phyloP scores from a whole-genome alignment of 2,329 filamentous ascomycete species.

The Fusarium sp. region DNA sequence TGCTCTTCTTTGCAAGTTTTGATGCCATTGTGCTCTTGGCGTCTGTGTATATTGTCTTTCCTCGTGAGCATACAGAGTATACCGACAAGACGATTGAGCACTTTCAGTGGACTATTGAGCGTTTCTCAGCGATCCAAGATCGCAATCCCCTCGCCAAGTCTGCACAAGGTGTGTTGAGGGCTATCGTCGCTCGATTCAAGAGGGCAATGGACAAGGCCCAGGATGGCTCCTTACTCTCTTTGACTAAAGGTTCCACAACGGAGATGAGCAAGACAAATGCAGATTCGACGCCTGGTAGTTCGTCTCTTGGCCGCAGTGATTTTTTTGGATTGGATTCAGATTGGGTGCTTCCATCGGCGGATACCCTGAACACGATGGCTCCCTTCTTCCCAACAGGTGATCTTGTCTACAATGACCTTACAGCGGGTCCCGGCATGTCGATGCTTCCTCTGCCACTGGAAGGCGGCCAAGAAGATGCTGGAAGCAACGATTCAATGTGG shows the following conservation, averaged over 20 bases:
- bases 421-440: slow-evolving; percentile 52
- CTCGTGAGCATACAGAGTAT: slow-evolving; percentile 63
- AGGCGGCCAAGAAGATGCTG: slow-evolving; percentile 3
- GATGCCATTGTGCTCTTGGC: slow-evolving; percentile 72
- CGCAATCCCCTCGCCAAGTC: slow-evolving; percentile 65
- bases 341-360: slow-evolving; percentile 57
- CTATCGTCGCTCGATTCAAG: slow-evolving; percentile 65
- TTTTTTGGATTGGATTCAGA: slow-evolving; percentile 38
- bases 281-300: slow-evolving; percentile 31
- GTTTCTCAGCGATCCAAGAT: slow-evolving; percentile 66
- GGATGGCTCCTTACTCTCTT: slow-evolving; percentile 24
- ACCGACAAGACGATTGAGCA: slow-evolving; percentile 62
- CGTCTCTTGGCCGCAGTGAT: slow-evolving; percentile 7
- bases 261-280: not conserved
- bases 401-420: slow-evolving; percentile 66
- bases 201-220: slow-evolving; percentile 56
- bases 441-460: slow-evolving; percentile 31
- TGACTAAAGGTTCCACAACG: not conserved
- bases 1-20: slow-evolving; percentile 72
- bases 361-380: slow-evolving; percentile 63
- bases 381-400: slow-evolving; percentile 69
- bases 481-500: slow-evolving; percentile 48
- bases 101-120: slow-evolving; percentile 68
- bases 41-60: slow-evolving; percentile 70
- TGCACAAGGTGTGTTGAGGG: slow-evolving; percentile 65